A percentile compares a stretch with the other conserved stretches of the same genome.
Conservation (phyloP, 192 early-diverging fungal genomes). For the Coemansia furcata region DNA sequence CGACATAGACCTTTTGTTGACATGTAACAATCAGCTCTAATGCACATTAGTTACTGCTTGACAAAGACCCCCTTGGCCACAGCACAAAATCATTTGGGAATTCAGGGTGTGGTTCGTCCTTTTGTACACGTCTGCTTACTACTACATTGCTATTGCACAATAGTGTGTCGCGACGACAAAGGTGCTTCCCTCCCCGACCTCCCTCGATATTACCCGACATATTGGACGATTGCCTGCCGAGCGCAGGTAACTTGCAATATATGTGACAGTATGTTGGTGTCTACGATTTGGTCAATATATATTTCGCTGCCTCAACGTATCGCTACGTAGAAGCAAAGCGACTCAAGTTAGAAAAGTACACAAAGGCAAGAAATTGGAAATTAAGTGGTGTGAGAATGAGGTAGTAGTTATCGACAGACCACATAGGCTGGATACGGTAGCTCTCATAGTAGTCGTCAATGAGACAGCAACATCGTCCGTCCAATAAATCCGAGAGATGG, state of each 20-base stretch:
- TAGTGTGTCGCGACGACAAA: not conserved
- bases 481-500: not conserved
- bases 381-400: not conserved
- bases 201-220: not conserved
- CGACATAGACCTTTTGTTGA: not conserved
- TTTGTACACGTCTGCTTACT: not conserved
- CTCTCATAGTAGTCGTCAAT: conserved; percentile 1
- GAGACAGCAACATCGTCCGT: not conserved
- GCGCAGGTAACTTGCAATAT: not conserved
- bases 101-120: not conserved
- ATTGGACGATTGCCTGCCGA: not conserved
- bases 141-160: not conserved
- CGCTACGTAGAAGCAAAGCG: not conserved
- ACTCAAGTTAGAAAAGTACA: not conserved
- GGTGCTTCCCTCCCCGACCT: not conserved
- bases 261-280: not conserved
- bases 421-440: conserved; percentile 1
- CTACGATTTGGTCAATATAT: not conserved
- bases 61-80: not conserved
- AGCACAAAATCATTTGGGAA: not conserved
- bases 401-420: conserved; percentile 1
- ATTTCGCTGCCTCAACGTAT: not conserved
- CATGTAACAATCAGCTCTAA: not conserved
- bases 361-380: not conserved
- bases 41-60: not conserved